Conservation (phyloP, 2,329 filamentous ascomycete genomes). For the Alternaria rosae region DNA sequence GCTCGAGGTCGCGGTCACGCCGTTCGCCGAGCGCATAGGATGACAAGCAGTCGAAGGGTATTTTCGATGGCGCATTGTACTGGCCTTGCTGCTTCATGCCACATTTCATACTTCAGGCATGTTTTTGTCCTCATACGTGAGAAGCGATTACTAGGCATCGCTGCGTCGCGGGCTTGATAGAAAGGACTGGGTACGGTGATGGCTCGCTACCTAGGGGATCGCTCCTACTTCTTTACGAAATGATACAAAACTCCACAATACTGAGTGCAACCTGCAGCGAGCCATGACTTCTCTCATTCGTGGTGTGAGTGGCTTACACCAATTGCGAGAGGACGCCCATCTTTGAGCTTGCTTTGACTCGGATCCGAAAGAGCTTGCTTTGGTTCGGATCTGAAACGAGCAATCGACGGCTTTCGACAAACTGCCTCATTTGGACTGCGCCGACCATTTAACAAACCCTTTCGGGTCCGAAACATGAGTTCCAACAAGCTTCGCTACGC, state of each 20-base stretch:
- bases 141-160: background rate
- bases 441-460: background rate
- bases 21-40: slow-evolving; percentile 27
- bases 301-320: background rate
- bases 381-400: background rate
- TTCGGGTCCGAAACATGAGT: background rate
- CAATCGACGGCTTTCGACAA: background rate
- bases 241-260: background rate
- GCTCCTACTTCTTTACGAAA: background rate
- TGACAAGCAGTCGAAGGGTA: slow-evolving; percentile 35
- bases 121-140: slow-evolving; percentile 41
- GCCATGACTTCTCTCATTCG: background rate
- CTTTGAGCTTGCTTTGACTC: background rate
- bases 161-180: background rate
- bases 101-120: slow-evolving; percentile 42
- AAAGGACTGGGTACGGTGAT: background rate
- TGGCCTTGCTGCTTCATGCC: slow-evolving; percentile 46
- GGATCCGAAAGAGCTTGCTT: background rate
- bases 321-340: background rate
- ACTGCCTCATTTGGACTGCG: too few relatives aligned
- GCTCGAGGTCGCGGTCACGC: slow-evolving; percentile 24
- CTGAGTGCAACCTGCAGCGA: background rate
- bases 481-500: background rate
- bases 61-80: slow-evolving; percentile 37
- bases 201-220: background rate